Evolutionary conservation across 306 rosid genomes (phyloP), one percentile per base, ranked within the genome.

Genomic region (Gleditsia sinensis): DNA sequence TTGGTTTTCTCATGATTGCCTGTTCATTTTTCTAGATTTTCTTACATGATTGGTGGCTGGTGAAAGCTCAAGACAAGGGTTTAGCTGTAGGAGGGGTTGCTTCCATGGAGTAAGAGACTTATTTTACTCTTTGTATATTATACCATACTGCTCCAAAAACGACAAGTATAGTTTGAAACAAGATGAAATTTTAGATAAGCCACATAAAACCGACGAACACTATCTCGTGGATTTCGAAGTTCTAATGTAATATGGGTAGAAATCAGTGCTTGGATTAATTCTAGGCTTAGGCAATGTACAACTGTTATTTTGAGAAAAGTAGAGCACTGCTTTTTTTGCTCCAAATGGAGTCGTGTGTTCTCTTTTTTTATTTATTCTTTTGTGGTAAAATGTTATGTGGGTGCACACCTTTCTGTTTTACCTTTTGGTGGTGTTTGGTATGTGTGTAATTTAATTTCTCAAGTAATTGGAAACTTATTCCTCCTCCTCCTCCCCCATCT

Each of bases 31-130:
- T 70, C 24, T 19, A 83, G 84, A 32, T 79, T 71, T 58, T 65
- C 76, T 53, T 83, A 19, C 58, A 61, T 19, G 82, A 83, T 21
- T 83, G 87, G 87, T 83, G 87, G 87, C 71, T 83, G 17, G 60
- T n/a, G 20, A 83, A 83, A 57, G 55, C 67, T 30, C 65, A 28
- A 33, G 10, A 76, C 72, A 62, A 67, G 27, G 84, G 87, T n/a
- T 71, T 83, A 72, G 80, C 80, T 19, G 49, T 83, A 49, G 82
- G 76, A 1, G 84, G 87, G 7, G 27, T 83, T 45, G 60, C 87
- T 75, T 76, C 79, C 2, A 4, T 51, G 16, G 60, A 40, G 86
- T 83, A 70, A 9, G 79, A 5, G 1, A 7, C n/a, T n/a, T 53
- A 13, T 9, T 46, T 60, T 19, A 6, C 20, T 19, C 33, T 3